phyloP scores from a whole-genome alignment of 768 basidiomycete species.

The Naganishia onofrii region DNA sequence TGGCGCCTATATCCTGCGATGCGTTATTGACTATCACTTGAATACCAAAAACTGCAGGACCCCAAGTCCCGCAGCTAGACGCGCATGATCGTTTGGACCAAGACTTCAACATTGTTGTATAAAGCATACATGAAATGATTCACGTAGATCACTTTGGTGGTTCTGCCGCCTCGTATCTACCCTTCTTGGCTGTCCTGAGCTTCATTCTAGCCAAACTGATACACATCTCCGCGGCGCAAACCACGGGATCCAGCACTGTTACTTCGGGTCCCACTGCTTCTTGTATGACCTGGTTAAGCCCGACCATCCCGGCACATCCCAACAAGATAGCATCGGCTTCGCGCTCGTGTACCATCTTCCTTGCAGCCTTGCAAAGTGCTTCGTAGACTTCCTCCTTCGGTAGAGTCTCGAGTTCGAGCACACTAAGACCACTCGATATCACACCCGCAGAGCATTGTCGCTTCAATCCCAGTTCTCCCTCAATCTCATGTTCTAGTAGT shows the following conservation, averaged over 20 bases:
- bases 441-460: constrained; percentile 36
- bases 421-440: constrained; percentile 38
- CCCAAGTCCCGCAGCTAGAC: constrained; percentile 7
- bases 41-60: not conserved
- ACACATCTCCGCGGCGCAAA: constrained; percentile 36
- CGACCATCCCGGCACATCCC: constrained; percentile 45
- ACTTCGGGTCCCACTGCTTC: constrained; percentile 34
- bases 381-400: constrained; percentile 33
- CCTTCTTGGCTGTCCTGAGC: constrained; percentile 35
- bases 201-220: constrained; percentile 33
- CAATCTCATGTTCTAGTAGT: constrained; percentile 39
- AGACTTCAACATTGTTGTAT: not conserved
- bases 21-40: not conserved
- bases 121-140: not conserved
- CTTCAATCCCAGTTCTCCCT: constrained; percentile 31
- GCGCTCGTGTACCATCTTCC: constrained; percentile 31
- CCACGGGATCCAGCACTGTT: constrained; percentile 40
- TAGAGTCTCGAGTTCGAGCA: constrained; percentile 39
- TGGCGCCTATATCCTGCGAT: not conserved
- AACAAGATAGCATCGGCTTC: constrained; percentile 38
- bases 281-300: constrained; percentile 36
- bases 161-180: constrained; percentile 33
- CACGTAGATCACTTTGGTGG: constrained; percentile 2
- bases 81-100: not conserved
- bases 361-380: constrained; percentile 28